Base-by-base conservation (phyloP, 2,329 filamentous ascomycete genomes). In the Penicillium sp. region DNA sequence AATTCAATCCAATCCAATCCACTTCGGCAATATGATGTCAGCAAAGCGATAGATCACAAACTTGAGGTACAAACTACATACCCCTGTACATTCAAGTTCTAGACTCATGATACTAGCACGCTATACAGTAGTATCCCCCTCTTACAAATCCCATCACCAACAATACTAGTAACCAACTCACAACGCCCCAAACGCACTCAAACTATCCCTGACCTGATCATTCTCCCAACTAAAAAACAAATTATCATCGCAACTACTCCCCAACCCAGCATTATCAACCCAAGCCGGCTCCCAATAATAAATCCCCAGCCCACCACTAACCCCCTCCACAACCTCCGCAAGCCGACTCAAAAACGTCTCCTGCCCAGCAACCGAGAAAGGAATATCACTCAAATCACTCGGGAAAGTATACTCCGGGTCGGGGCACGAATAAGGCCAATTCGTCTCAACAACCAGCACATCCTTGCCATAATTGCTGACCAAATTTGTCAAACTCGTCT, bases 201-300 rank as follows among this genome's bases (percentile, higher is more conserved):
- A 67, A 66, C 86, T 87, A 11, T 77, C 80, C 60, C 84, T 75
- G 4, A 80, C 83, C 50, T 77, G 78, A 3, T 84, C 81, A 2
- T 77, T 64, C 26, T 52, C 76, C 59, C 76, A 79, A 53, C 78
- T 75, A 48, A 89, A 85, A 79, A 89, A 79, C 40, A 85, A 76
- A 70, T 87, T 88, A 62, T 84, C 84, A 16, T 77, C 75, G 66
- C 87, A 89, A 37, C 84, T 87, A 16, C 85, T 88, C 1, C 87
- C 87, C 48, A 90, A 70, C 0, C 71, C 81, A 10, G 82, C 80
- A 70, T 89, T 90, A 37, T 84, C 77, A 58, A 90, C 77, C 87
- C 87, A 91, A 0, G 83, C 85, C 0, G 87, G 87, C 68, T 91
- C 88, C 88, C 88, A 91, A 61, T 90, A 91, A 58, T 87, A 90